Percentiles rank a stretch among this genome's conserved stretches.
Conservation (phyloP, 352 stramenopile species). For the Thraustochytrium striatum region DNA sequence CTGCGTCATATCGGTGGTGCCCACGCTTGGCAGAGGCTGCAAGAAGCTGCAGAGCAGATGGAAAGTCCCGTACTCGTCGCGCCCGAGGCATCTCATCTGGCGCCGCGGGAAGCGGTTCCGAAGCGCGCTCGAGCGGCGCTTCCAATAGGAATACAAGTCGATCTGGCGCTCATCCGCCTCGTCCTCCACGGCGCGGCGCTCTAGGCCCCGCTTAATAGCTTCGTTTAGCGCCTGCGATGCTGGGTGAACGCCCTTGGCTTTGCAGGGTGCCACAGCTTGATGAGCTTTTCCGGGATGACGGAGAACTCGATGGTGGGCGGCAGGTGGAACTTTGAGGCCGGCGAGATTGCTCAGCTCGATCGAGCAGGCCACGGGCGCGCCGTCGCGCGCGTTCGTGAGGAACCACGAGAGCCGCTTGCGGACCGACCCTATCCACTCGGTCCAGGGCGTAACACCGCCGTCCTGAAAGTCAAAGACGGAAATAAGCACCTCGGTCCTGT, state of each 20-base stretch:
- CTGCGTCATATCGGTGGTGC: not conserved
- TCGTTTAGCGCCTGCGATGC: not conserved
- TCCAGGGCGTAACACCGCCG: constrained; percentile 25
- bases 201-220: not conserved
- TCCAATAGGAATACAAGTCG: constrained; percentile 41
- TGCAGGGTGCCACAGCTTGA: constrained; percentile 35
- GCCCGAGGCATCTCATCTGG: not conserved
- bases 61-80: not conserved
- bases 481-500: not conserved
- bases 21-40: not conserved
- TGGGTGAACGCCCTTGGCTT: not conserved
- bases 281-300: constrained; percentile 5
- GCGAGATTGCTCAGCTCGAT: not conserved
- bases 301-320: constrained; percentile 23
- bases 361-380: constrained; percentile 4
- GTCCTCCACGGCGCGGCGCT: constrained; percentile 9
- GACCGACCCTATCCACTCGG: constrained; percentile 39
- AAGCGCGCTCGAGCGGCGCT: not conserved
- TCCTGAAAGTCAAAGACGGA: constrained; percentile 39
- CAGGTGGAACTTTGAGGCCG: not conserved
- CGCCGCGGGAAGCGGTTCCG: constrained; percentile 1
- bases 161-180: not conserved
- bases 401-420: constrained; percentile 8
- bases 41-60: constrained; percentile 21
- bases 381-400: constrained; percentile 1